phyloP scores from a whole-genome alignment of 2,329 filamentous ascomycete species.

The Sporothrix pseudoabietina region DNA sequence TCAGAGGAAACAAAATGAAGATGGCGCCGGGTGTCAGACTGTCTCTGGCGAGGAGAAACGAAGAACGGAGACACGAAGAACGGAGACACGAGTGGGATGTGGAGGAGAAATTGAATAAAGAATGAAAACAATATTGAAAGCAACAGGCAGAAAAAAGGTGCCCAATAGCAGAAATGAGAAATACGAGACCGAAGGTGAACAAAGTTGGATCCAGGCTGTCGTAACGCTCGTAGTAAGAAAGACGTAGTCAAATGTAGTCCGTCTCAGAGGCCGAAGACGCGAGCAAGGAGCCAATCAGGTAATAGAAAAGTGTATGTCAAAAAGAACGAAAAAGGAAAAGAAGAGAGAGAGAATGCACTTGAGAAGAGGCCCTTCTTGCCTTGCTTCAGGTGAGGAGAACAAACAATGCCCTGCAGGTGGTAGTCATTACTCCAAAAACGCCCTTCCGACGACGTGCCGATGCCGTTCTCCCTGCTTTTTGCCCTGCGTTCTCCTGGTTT shows the following conservation, averaged over 20 bases:
- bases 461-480: background rate
- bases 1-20: background rate
- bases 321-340: background rate
- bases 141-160: background rate
- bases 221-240: background rate
- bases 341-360: background rate
- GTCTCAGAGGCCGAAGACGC: slow-evolving; percentile 6
- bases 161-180: background rate
- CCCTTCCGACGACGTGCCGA: slow-evolving; percentile 9
- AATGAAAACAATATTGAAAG: background rate
- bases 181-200: background rate
- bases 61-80: slow-evolving; percentile 2
- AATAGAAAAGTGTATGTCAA: background rate
- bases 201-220: background rate
- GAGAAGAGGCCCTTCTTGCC: background rate
- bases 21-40: background rate
- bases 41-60: slow-evolving; percentile 15
- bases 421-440: background rate
- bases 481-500: background rate
- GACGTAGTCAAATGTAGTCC: background rate
- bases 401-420: background rate
- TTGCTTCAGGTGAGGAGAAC: background rate
- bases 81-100: background rate
- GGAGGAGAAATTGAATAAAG: background rate
- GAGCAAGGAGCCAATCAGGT: slow-evolving; percentile 2